phyloP scores from a whole-genome alignment of 768 basidiomycete species.

The Gymnopilus dilepis region DNA sequence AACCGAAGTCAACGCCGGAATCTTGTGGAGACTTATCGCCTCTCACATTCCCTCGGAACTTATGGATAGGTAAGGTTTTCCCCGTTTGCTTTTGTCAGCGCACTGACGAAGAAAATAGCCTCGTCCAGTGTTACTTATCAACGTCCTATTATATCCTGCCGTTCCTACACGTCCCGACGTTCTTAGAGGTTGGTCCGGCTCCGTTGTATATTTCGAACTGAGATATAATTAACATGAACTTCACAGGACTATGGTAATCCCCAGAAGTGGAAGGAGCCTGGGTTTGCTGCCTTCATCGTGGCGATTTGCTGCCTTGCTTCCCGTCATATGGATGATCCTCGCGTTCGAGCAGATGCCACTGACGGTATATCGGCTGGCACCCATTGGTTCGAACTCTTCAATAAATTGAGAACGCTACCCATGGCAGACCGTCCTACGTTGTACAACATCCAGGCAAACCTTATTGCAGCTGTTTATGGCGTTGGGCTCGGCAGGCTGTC shows the following conservation, averaged over 20 bases:
- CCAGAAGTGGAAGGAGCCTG: constrained; percentile 94
- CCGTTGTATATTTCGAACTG: constrained; percentile 22
- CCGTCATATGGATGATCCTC: constrained; percentile 90
- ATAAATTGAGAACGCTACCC: constrained; percentile 84
- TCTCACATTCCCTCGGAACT: constrained; percentile 86
- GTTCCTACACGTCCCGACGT: constrained; percentile 90
- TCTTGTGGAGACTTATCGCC: constrained; percentile 86
- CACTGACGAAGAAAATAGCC: constrained; percentile 41
- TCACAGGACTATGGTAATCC: constrained; percentile 90
- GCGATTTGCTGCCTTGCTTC: constrained; percentile 90
- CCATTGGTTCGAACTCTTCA: constrained; percentile 91
- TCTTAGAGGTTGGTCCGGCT: constrained; percentile 63
- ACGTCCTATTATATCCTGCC: constrained; percentile 94
- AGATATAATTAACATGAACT: constrained; percentile 7
- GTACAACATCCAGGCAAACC: constrained; percentile 90
- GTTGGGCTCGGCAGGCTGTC: constrained; percentile 90
- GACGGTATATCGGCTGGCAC: constrained; percentile 91
- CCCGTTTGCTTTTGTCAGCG: constrained; percentile 15
- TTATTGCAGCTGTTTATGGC: constrained; percentile 92
- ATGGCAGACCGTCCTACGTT: constrained; percentile 88
- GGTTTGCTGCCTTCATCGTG: constrained; percentile 94
- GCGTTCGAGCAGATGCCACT: constrained; percentile 80
- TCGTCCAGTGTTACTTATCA: constrained; percentile 85
- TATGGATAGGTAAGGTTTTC: constrained; percentile 84
- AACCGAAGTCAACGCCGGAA: constrained; percentile 85